A percentile compares a stretch with the other conserved stretches of the same genome.
These are phyloP conservation scores for Boletellus ananiceps DNA, from an alignment of 768 basidiomycete genomes.

Conservation along the genomic window DNA sequence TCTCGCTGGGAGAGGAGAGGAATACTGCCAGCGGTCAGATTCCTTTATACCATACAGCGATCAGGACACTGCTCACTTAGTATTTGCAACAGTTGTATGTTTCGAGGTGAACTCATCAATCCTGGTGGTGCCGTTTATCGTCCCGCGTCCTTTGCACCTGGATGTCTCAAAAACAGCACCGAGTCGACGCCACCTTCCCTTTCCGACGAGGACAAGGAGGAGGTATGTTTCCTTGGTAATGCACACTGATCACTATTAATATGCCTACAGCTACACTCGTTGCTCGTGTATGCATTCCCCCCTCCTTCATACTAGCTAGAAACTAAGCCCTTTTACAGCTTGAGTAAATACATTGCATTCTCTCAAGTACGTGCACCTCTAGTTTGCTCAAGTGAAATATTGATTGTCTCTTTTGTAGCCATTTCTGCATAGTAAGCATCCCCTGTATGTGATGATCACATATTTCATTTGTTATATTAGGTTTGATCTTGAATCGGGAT, in stretches of 20 bases:
- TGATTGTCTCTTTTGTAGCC: conserved; percentile 16
- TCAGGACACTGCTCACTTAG: background rate
- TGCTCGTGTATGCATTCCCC: no score
- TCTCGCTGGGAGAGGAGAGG: conserved; percentile 41
- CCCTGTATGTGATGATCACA: background rate
- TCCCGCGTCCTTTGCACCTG: conserved; percentile 51
- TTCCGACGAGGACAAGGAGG: conserved; percentile 42
- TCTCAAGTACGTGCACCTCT: conserved; percentile 18
- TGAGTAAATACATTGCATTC: conserved; percentile 29
- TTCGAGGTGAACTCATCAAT: conserved; percentile 33
- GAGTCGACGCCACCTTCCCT: conserved; percentile 28
- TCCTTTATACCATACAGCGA: background rate
- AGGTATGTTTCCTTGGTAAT: conserved; percentile 32
- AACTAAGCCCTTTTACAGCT: conserved; percentile 40
- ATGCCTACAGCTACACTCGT: conserved; percentile 32
- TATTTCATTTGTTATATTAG: background rate
- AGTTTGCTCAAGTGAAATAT: conserved; percentile 35
- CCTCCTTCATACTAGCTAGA: conserved; percentile 21
- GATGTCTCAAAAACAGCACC: conserved; percentile 18
- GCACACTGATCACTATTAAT: background rate
- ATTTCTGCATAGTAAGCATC: conserved; percentile 16
- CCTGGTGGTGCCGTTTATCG: conserved; percentile 41
- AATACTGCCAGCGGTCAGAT: conserved; percentile 49
- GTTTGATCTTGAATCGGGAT: no score
- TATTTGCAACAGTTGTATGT: conserved; percentile 38